Percentiles rank a stretch among this genome's conserved stretches.
These are phyloP conservation scores for Echria macrotheca DNA, from an alignment of 495 filamentous ascomycete species.

Conservation along the genomic window DNA sequence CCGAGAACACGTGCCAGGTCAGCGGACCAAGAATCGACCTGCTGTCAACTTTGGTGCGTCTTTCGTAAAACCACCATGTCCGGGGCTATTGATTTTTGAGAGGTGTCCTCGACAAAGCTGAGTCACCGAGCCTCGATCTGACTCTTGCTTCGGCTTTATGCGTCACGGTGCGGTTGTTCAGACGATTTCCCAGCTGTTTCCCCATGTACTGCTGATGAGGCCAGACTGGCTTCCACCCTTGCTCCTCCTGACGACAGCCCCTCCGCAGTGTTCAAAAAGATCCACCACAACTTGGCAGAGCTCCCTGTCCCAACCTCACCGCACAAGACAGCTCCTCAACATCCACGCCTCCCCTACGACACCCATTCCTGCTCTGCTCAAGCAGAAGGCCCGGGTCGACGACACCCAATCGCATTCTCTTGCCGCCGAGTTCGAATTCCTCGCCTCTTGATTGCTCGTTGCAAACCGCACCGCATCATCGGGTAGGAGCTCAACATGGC, in stretches of 20 bases:
- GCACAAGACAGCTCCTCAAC: slow-evolving; percentile 4
- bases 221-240: slow-evolving; percentile 23
- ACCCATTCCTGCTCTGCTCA: not conserved
- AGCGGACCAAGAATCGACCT: not conserved
- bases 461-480: slow-evolving; percentile 1
- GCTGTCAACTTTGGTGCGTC: not conserved
- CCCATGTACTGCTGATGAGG: slow-evolving; percentile 14
- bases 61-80: too few species aligned
- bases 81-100: too few species aligned
- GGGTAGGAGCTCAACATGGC: slow-evolving; percentile 40
- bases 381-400: not conserved
- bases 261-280: slow-evolving; percentile 9
- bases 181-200: not conserved
- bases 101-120: too few species aligned
- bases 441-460: not conserved
- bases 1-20: not conserved
- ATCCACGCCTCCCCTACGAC: not conserved
- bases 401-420: too few species aligned
- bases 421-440: too few species aligned
- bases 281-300: slow-evolving; percentile 9
- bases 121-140: not conserved
- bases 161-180: too few species aligned
- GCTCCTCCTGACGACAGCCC: slow-evolving; percentile 7
- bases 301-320: slow-evolving; percentile 9
- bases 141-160: too few species aligned